Evolutionary conservation across 495 filamentous ascomycete genomes (phyloP).

Genomic region (Podospora pseudopauciseta): DNA sequence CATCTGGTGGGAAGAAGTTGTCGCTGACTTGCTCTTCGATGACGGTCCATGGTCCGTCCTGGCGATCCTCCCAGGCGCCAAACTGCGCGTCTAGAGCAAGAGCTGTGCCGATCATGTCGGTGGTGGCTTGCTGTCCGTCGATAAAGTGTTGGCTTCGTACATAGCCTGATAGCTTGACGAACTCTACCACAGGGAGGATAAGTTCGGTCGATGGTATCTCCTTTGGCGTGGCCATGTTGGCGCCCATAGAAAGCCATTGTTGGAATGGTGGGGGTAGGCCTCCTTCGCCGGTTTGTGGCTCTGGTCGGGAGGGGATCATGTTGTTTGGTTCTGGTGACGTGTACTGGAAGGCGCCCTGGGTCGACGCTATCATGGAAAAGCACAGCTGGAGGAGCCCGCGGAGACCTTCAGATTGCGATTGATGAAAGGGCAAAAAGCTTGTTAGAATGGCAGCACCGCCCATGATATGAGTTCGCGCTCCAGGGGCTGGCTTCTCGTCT

Average conservation of each 20-base stretch:
- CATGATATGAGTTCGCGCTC: conserved; percentile 44
- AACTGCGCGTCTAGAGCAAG: conserved; percentile 36
- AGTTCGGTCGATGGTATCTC: conserved; percentile 34
- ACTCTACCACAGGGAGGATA: conserved; percentile 30
- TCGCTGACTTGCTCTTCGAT: conserved; percentile 20
- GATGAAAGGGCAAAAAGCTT: conserved; percentile 31
- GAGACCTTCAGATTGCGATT: conserved; percentile 28
- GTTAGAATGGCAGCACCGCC: conserved; percentile 42
- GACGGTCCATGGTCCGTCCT: conserved; percentile 33
- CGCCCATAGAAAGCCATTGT: conserved; percentile 36
- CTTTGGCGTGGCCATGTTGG: conserved; percentile 20
- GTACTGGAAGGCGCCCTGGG: conserved; percentile 20
- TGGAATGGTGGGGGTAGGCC: conserved; percentile 36
- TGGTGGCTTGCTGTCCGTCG: conserved; percentile 33
- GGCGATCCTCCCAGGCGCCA: conserved; percentile 30
- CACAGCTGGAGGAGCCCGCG: conserved; percentile 41
- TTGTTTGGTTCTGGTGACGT: conserved; percentile 20
- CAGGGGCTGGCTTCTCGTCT: conserved; percentile 22
- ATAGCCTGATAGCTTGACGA: conserved; percentile 33
- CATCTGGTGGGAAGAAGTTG: conserved; percentile 35
- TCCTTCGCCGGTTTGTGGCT: conserved; percentile 30
- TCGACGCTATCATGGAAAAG: conserved; percentile 41
- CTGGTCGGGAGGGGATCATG: conserved; percentile 15
- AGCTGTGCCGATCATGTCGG: conserved; percentile 31
- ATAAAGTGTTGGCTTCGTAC: conserved; percentile 27